Evolutionary conservation across 495 filamentous ascomycete species (phyloP), one percentile per base, ranked within the genome.

Genomic region (Xylaria scruposa): DNA sequence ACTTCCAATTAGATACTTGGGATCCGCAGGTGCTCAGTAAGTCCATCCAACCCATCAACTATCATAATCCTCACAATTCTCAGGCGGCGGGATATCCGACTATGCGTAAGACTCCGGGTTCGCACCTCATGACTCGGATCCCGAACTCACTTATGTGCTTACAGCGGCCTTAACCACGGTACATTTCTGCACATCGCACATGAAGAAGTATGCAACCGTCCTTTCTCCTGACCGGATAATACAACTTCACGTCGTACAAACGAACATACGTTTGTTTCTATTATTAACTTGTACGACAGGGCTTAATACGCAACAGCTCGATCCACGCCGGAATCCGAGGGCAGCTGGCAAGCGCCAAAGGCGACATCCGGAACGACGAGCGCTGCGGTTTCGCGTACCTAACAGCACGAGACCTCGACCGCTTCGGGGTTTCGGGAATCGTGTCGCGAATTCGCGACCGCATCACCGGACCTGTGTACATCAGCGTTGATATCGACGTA

Each of bases 301-400:
- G 93, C 0, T 84, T 97, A 17, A 85, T 97, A 44, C 89, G 84
- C 61, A 95, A 95, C 77, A 90, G 93, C 79, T 91, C 88, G 47
- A 94, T 97, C 80, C 94, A 96, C 76, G 92, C 91, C 15, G 94
- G 94, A 47, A 94, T 95, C 74, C 91, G 94, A 46, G 95, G 91
- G 0, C 93, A 91, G 0, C 82, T 97, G 0, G 89, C 86, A 21
- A 91, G 91, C 0, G 87, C 87, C 33, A 78, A 79, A 19, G 89
- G 86, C 0, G 93, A 96, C 78, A 91, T 94, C 74, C 87, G 91
- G 65, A 95, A 96, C 75, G 94, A 97, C 76, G 88, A 90, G 21
- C 92, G 93, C 62, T 94, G 92, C 74, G 93, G 94, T 0, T 97
- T 97, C 78, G 83, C 91, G 46, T 90, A 90, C 68, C 86, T 96